Evolutionary conservation across 352 stramenopile genomes (phyloP).

Genomic region (Globisporangium camurandrum): DNA sequence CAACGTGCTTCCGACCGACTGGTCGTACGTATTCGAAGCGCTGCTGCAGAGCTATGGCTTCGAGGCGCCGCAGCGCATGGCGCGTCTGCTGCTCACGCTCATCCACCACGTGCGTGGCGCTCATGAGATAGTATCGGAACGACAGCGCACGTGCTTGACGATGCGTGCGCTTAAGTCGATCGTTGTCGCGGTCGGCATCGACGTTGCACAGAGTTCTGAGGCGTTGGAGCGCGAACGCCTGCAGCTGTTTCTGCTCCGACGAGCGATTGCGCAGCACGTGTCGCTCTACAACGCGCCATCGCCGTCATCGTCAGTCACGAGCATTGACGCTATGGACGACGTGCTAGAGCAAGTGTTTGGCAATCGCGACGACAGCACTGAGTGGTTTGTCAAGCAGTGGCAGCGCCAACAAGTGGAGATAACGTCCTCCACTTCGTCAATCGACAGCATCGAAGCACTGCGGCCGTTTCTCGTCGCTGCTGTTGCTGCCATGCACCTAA

Average conservation of each 20-base stretch:
- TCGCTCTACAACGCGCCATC: background rate
- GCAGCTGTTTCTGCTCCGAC: conserved; percentile 7
- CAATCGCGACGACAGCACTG: conserved; percentile 3
- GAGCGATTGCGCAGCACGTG: conserved; percentile 8
- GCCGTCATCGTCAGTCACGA: background rate
- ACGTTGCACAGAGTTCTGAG: conserved; percentile 5
- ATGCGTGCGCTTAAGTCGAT: conserved; percentile 5
- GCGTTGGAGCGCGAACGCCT: conserved; percentile 10
- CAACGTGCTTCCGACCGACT: conserved; percentile 18
- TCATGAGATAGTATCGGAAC: background rate
- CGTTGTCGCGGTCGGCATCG: conserved; percentile 1
- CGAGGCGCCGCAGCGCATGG: conserved; percentile 1
- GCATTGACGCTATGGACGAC: background rate
- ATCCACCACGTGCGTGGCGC: conserved; percentile 15
- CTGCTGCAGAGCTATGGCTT: conserved; percentile 25
- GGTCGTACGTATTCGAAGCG: conserved; percentile 23
- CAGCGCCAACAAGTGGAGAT: conserved; percentile 4
- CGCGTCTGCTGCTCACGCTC: conserved; percentile 17
- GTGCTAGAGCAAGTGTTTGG: conserved; percentile 8
- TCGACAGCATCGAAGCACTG: background rate
- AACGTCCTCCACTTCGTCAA: background rate
- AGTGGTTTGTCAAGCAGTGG: conserved; percentile 23
- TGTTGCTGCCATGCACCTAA: conserved; percentile 5
- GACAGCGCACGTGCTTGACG: background rate
- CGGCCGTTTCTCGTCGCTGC: background rate